These are phyloP conservation scores for Dactylellina haptotyla DNA, from an alignment of 2,329 filamentous ascomycete genomes.

Conservation along the genomic window DNA sequence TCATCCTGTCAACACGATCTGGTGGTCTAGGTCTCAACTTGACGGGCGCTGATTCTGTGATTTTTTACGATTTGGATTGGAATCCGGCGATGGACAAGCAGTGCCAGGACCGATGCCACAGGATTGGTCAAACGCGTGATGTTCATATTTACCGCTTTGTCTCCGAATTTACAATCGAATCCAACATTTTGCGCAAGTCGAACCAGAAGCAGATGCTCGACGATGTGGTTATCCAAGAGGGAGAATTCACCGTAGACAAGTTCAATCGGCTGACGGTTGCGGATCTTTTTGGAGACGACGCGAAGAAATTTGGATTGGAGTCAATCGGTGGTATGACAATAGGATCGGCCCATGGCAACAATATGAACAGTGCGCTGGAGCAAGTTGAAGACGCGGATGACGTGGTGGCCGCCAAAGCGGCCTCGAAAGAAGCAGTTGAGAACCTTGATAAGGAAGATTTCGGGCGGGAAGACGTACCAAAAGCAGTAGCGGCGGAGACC, in stretches of 20 bases:
- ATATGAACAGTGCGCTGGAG: constrained; percentile 78
- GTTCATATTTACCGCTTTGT: constrained; percentile 97
- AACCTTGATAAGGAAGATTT: constrained; percentile 70
- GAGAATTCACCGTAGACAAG: constrained; percentile 96
- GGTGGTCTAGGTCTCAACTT: constrained; percentile 96
- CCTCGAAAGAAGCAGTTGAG: constrained; percentile 85
- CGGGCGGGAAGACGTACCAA: constrained; percentile 61
- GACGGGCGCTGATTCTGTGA: constrained; percentile 95
- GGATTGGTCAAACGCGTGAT: constrained; percentile 95
- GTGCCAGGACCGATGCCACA: constrained; percentile 95
- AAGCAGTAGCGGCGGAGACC: neutral
- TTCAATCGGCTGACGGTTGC: constrained; percentile 80
- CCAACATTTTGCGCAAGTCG: constrained; percentile 94
- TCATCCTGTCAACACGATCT: constrained; percentile 93
- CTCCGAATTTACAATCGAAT: constrained; percentile 94
- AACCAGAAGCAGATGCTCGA: constrained; percentile 98
- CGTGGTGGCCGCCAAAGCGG: constrained; percentile 83
- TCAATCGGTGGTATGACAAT: constrained; percentile 52
- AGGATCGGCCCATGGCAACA: constrained; percentile 68
- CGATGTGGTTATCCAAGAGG: constrained; percentile 97
- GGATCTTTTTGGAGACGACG: constrained; percentile 73
- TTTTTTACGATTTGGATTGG: constrained; percentile 99
- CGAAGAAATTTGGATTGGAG: constrained; percentile 65
- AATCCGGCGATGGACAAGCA: constrained; percentile 99
- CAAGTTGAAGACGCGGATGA: constrained; percentile 94